Conservation (phyloP, 1,284 basidiomycete species). For the Apiotrichum gamsii region DNA sequence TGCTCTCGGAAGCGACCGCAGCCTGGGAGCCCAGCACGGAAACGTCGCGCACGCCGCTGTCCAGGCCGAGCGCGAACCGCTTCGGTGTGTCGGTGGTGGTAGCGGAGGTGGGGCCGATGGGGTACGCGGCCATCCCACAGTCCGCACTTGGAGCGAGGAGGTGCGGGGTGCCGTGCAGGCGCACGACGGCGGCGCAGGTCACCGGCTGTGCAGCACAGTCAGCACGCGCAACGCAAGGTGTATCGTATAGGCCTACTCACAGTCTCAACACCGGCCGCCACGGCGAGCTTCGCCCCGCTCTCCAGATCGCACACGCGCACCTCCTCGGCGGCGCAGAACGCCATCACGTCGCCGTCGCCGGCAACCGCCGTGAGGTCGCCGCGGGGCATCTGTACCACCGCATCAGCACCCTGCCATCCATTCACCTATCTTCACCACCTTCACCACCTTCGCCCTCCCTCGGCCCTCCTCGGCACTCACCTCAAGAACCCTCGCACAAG, state of each 20-base stretch:
- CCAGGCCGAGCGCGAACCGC: neutral
- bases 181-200: neutral
- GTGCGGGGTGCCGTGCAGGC: neutral
- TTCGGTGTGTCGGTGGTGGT: neutral
- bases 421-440: neutral
- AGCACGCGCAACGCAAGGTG: too few relatives aligned
- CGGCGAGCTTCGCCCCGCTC: too few relatives aligned
- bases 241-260: too few relatives aligned
- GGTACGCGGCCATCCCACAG: too few relatives aligned
- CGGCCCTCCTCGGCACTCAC: too few relatives aligned
- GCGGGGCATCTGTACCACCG: neutral
- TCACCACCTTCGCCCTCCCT: too few relatives aligned
- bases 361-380: neutral
- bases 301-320: neutral
- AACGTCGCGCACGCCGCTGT: conserved; percentile 11
- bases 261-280: too few relatives aligned
- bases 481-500: neutral
- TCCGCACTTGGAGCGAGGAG: neutral
- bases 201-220: too few relatives aligned
- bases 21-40: conserved; percentile 2
- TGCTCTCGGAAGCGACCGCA: conserved; percentile 8
- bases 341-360: neutral
- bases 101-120: too few relatives aligned
- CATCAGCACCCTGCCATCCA: neutral
- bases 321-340: neutral